Evolutionary conservation across 2,329 filamentous ascomycete species (phyloP), one percentile per base, ranked within the genome.

Genomic region (Diaporthe aspalathi): DNA sequence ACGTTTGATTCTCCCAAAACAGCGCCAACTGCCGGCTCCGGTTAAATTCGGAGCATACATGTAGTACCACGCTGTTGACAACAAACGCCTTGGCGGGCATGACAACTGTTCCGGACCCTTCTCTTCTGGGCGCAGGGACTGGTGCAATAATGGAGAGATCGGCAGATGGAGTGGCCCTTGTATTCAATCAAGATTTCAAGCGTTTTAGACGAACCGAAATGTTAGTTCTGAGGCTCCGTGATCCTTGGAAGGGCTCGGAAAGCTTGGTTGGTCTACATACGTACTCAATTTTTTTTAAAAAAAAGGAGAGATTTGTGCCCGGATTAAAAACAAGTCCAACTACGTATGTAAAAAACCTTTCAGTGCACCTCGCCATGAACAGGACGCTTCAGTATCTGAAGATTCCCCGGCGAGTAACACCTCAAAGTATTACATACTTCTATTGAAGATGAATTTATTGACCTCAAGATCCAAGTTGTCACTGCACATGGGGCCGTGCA

Each of bases 1-100:
- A 65, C 38, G 50, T 50, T 50, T 65, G 45, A 43, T 65, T 65
- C 45, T 65, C 38, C 60, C 60, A 65, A 65, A 35, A 49, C 49
- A 16, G 14, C 35, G 11, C 38, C n/a, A 65, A 65, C 60, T 65
- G 29, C 60, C 60, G 60, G 45, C 2, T 35, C 60, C 60, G 60
- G 60, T 38, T 65, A 65, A 65, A 65, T 50, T 32, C 60, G 24
- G 45, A 27, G 29, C 45, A 20, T 5, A 38, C n/a, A 65, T 24
- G 38, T 50, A 65, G 38, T 63, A 63, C 60, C 60, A 63, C 29
- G n/a, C 43, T 8, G 57, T 32, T 65, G 43, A 22, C 60, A 38
- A 49, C n/a, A 29, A 65, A 65, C 7, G n/a, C 49, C 60, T 65
- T 65, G 60, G 60, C 60, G 35, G 4, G 27, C 12, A 38, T 17